A percentile compares a stretch with the other conserved stretches of the same genome.
Conservation (phyloP, 2,329 filamentous ascomycete genomes). For the Sordariomycetes sp. region DNA sequence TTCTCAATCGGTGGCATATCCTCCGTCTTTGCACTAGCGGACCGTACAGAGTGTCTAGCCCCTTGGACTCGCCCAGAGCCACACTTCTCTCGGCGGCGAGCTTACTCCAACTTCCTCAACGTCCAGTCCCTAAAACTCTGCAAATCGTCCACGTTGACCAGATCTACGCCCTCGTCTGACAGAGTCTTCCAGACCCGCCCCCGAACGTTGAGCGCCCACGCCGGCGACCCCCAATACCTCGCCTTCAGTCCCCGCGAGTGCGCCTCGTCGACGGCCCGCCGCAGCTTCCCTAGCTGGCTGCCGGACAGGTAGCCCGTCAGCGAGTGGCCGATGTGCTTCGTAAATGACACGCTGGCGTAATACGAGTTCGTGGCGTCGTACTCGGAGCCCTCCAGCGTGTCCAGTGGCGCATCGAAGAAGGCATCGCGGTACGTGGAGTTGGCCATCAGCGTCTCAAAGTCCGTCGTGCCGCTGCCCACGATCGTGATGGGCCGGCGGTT, state of each 20-base stretch:
- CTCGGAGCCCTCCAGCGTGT: conserved; percentile 16
- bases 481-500: conserved; percentile 48
- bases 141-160: conserved; percentile 50
- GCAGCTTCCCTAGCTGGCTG: conserved; percentile 26
- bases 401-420: conserved; percentile 54
- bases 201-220: conserved; percentile 38
- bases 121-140: conserved; percentile 15
- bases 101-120: conserved; percentile 2
- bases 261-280: conserved; percentile 32
- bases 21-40: neutral
- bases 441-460: conserved; percentile 39
- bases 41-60: neutral
- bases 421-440: conserved; percentile 43
- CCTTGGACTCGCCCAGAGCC: conserved; percentile 5
- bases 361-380: conserved; percentile 46
- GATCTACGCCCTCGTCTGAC: conserved; percentile 41
- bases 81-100: neutral
- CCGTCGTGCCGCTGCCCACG: conserved; percentile 53
- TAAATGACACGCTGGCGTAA: conserved; percentile 51
- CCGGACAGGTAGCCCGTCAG: conserved; percentile 27
- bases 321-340: conserved; percentile 35
- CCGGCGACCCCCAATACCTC: conserved; percentile 47
- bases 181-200: conserved; percentile 44
- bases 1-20: neutral
- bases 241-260: conserved; percentile 38